Conservation (phyloP, 805 yeast genomes). For the Kodamaea restingae region DNA sequence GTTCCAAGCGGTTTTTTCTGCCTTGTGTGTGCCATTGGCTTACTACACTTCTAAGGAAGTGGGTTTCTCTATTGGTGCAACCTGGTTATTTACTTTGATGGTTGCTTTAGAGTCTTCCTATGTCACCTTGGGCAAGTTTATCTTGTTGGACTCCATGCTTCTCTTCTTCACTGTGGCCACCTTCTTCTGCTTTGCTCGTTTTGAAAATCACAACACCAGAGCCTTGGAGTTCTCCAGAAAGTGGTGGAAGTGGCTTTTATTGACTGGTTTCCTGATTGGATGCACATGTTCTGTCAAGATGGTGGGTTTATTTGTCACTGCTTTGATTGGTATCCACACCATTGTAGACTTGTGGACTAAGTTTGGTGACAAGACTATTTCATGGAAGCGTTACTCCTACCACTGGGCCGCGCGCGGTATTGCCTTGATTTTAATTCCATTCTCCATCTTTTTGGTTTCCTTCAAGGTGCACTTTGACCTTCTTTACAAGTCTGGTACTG, state of each 20-base stretch:
- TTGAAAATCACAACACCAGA: constrained; percentile 56
- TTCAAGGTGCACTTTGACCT: constrained; percentile 76
- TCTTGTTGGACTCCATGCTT: constrained; percentile 86
- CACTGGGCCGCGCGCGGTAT: constrained; percentile 69
- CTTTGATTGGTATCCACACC: constrained; percentile 86
- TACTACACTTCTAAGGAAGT: constrained; percentile 75
- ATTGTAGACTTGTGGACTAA: constrained; percentile 81
- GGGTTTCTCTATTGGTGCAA: constrained; percentile 65
- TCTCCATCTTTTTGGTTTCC: constrained; percentile 54
- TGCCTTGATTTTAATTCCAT: constrained; percentile 63
- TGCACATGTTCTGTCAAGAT: constrained; percentile 90
- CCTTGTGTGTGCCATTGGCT: constrained; percentile 81
- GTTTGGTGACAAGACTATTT: constrained; percentile 63
- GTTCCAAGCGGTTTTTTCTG: constrained; percentile 80
- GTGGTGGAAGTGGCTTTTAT: constrained; percentile 92
- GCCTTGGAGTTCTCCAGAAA: constrained; percentile 53
- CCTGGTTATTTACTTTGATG: constrained; percentile 78
- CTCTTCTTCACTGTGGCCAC: constrained; percentile 86
- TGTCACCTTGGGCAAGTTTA: constrained; percentile 82
- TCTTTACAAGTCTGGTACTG: constrained; percentile 73
- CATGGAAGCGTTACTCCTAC: constrained; percentile 45
- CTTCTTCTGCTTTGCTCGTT: constrained; percentile 64
- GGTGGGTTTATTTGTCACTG: constrained; percentile 92
- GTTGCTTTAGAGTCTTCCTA: constrained; percentile 78
- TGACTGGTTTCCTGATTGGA: constrained; percentile 85